Conservation (phyloP, 2,329 filamentous ascomycete genomes). For the Rutstroemia sydowiana region DNA sequence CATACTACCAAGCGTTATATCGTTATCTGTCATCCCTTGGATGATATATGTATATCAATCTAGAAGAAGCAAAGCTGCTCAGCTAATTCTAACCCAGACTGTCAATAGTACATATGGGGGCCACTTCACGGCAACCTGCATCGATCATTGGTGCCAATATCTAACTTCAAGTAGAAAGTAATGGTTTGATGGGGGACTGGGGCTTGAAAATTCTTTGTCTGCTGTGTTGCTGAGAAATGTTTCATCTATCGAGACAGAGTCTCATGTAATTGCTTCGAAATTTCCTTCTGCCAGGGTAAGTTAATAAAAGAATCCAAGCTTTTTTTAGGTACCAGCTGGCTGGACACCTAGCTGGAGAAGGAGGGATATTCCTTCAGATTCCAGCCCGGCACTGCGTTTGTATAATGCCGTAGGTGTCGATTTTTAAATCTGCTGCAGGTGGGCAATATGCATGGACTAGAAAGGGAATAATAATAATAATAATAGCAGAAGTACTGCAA, state of each 20-base stretch:
- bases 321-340: too few species aligned
- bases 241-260: slow-evolving; percentile 22
- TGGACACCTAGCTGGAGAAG: too few species aligned
- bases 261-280: slow-evolving; percentile 16
- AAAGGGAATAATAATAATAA: too few species aligned
- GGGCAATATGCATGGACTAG: too few species aligned
- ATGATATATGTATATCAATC: slow-evolving; percentile 13
- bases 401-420: too few species aligned
- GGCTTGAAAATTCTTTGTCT: slow-evolving; percentile 18
- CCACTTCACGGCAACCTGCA: slow-evolving; percentile 16
- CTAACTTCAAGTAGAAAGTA: too few species aligned
- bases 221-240: slow-evolving; percentile 7
- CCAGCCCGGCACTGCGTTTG: too few species aligned
- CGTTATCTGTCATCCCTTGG: slow-evolving; percentile 21
- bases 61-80: slow-evolving; percentile 18
- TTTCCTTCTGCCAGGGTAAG: slow-evolving; percentile 15
- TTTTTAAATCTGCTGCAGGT: too few species aligned
- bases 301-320: not conserved
- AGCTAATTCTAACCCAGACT: slow-evolving; percentile 10
- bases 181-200: not conserved
- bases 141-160: not conserved
- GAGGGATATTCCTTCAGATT: too few species aligned
- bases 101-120: slow-evolving; percentile 15
- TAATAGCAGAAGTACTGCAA: too few species aligned
- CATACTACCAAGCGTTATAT: slow-evolving; percentile 14